These are phyloP conservation scores for Microcos paniculata DNA, from an alignment of 345 rosid species.

Conservation along the genomic window DNA sequence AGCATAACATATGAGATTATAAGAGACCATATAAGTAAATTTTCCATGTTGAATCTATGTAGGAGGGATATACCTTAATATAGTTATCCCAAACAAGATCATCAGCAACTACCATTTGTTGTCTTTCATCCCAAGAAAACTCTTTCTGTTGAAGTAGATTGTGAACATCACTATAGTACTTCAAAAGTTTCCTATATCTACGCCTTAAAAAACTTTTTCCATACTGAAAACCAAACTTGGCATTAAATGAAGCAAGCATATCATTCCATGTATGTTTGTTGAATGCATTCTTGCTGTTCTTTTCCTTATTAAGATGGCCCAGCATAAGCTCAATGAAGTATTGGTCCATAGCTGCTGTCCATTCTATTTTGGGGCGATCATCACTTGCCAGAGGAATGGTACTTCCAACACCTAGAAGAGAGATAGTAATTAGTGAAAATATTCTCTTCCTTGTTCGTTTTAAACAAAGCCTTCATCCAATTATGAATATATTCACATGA, in stretches of 20 bases:
- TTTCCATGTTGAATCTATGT: constrained; percentile 7
- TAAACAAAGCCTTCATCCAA: background rate
- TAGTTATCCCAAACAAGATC: constrained; percentile 44
- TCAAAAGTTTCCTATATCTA: constrained; percentile 36
- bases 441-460: constrained; percentile 5
- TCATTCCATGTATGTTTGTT: constrained; percentile 44
- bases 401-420: constrained; percentile 28
- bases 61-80: constrained; percentile 27
- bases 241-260: constrained; percentile 43
- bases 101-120: constrained; percentile 35
- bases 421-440: constrained; percentile 5
- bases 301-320: constrained; percentile 38
- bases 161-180: constrained; percentile 31
- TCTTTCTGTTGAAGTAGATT: constrained; percentile 39
- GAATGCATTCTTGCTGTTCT: constrained; percentile 30
- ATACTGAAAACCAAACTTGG: constrained; percentile 31
- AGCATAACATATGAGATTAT: constrained; percentile 11
- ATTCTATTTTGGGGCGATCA: constrained; percentile 31
- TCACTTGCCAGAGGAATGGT: constrained; percentile 19
- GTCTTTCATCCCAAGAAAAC: constrained; percentile 52
- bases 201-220: constrained; percentile 32
- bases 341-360: constrained; percentile 41
- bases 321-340: constrained; percentile 48
- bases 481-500: background rate
- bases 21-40: constrained; percentile 7